Evolutionary conservation across 768 basidiomycete genomes (phyloP), one percentile per base, ranked within the genome.

Genomic region (Hypholoma sublateritium): DNA sequence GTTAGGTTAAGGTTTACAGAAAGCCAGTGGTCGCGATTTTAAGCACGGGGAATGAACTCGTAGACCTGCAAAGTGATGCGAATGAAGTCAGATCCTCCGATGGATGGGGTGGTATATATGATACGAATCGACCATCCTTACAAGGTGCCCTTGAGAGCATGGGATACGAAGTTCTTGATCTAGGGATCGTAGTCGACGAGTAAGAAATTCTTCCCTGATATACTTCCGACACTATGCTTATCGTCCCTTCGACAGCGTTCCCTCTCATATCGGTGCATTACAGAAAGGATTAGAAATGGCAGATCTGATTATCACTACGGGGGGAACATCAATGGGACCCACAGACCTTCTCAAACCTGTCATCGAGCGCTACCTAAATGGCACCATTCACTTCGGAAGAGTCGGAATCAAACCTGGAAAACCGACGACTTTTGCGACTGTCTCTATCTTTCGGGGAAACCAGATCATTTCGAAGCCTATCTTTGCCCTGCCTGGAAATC

Each of bases 301-400:
- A 0, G 93, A 95, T 65, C 70, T 96, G 7, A 67, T 96, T 13
- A 72, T 95, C 11, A 89, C 91, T 0, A 96, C 93, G 1, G 93
- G 93, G 11, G 93, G 93, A 4, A 94, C 93, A 4, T 93, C 91
- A 1, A 95, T 95, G 93, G 93, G 93, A 0, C 81, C 93, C 1
- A 86, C 85, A 0, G 93, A 95, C 69, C 78, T 95, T 19, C 72
- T 96, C 39, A 95, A 95, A 69, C 93, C 93, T 1, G 83, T 94
- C 56, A 88, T 96, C 55, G 93, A 96, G 70, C 83, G 86, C 14
- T 79, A 88, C 42, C 80, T 95, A 54, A 69, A 76, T 16, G 93
- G 93, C 0, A 87, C 79, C 6, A 78, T 94, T 4, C 92, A 95
- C 65, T 95, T 96, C 67, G 93, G 93, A 1, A 80, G 93, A 7